A percentile compares a stretch with the other conserved stretches of the same genome.
These are phyloP conservation scores for Lachnellula cervina DNA, from an alignment of 2,329 filamentous ascomycete genomes.

Conservation along the genomic window DNA sequence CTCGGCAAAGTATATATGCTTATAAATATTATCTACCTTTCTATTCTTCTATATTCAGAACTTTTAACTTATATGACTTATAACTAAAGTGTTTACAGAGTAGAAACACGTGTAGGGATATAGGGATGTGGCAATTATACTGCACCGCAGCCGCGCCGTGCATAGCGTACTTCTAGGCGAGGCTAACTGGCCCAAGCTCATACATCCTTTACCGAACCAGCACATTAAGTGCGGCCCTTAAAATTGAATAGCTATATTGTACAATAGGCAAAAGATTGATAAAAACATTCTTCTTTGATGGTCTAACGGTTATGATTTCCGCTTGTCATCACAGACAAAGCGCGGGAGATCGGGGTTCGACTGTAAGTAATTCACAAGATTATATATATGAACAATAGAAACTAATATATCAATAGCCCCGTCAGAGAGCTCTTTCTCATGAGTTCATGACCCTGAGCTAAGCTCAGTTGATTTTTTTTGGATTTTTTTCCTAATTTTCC, in stretches of 20 bases:
- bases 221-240: too few relatives aligned
- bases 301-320: constrained; percentile 35
- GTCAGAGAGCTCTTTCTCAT: neutral
- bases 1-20: too few relatives aligned
- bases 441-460: neutral
- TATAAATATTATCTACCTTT: too few relatives aligned
- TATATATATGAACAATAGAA: neutral
- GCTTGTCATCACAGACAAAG: constrained; percentile 25
- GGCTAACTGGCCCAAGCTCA: too few relatives aligned
- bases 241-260: neutral
- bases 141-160: too few relatives aligned
- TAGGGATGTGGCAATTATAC: too few relatives aligned
- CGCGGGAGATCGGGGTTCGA: constrained; percentile 1
- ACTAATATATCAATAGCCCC: neutral
- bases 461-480: neutral
- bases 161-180: too few relatives aligned
- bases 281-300: constrained; percentile 24
- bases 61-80: too few relatives aligned
- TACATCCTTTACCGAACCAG: too few relatives aligned
- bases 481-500: neutral
- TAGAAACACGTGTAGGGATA: too few relatives aligned
- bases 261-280: neutral
- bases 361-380: neutral
- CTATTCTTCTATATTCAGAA: too few relatives aligned
- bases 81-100: too few relatives aligned